Evolutionary conservation across 208 protist species (phyloP), one percentile per base, ranked within the genome.

Genomic region (Phytomonas serpens): DNA sequence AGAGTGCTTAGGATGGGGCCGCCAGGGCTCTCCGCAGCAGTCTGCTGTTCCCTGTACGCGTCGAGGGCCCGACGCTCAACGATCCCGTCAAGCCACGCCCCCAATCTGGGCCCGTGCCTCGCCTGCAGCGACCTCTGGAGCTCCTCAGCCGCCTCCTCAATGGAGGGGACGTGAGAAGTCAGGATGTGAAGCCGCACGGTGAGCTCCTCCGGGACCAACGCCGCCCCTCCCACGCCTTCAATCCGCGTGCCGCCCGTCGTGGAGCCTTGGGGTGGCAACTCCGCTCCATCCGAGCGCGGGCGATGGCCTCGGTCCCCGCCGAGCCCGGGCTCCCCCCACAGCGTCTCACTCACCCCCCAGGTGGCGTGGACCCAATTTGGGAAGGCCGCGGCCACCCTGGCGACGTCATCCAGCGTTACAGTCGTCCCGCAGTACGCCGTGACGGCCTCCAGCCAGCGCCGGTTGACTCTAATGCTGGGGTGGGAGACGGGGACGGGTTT

Each of bases 401-500:
- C 80, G 61, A 94, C 77, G 65, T 96, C 91, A 64, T 85, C 76
- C 0, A 90, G 27, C 13, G 67, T 68, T 6, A 89, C 75, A 37
- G 83, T 86, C 32, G 79, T 73, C 51, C 77, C 72, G 68, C 83
- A 90, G 74, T 92, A 88, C 11, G 75, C 74, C 16, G 81, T 81
- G 52, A 93, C 69, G 4, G 85, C 84, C 13, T 80, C 81, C 3
- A 93, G 74, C 87, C 87, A 93, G 14, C 88, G 84, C 1, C 34
- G 61, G 36, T 52, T 23, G n/a, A 42, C 19, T 29, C 19, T 16
- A 3, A 51, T 34, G 1, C 23, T 70, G 27, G 27, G 16, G 6
- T n/a, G n/a, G 19, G 36, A 19, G 10, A 11, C 16, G 51, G 47
- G 31, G 11, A 16, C 30, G 29, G 30, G 37, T 23, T 33, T 51